Evolutionary conservation across 2,329 filamentous ascomycete species (phyloP), one percentile per base, ranked within the genome.

Genomic region (Colletotrichum noveboracense): DNA sequence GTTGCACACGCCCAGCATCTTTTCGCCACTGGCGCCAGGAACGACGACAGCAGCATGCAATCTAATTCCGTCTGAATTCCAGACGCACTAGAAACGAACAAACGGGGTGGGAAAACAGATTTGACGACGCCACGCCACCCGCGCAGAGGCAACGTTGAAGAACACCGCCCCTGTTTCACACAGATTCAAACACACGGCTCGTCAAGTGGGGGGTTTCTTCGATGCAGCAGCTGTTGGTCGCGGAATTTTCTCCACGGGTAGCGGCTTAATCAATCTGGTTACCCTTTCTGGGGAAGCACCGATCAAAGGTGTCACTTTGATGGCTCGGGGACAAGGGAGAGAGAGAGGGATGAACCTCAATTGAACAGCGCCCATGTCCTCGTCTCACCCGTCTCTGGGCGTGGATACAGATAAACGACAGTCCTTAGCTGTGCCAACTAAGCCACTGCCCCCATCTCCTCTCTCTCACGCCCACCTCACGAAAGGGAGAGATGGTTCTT

Each of bases 41-140:
- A 48, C 43, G 5, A 48, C 43, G 21, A n/a, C 52, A 9, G 12
- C n/a, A 13, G n/a, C 30, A 30, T 32, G 28, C 38, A 64, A 67
- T 66, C 55, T 72, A 75, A 72, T 43, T 43, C 16, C 73, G 72
- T 75, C 73, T 48, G 62, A 71, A 67, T 71, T 65, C 32, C 66
- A 62, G 62, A 62, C 61, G 26, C 26, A 56, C 28, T 34, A 67
- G 73, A 67, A 75, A 72, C 55, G 30, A 36, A 43, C 34, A 26
- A 32, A 48, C 52, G 55, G 21, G 69, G 61, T 43, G 61, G 26
- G 26, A 62, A 66, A 52, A 64, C 43, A 48, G 43, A 48, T 48
- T 75, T 58, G 38, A 58, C 69, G 52, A 55, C 58, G 16, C 9
- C 7, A 30, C 58, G 30, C 58, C 58, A 61, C 43, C 43, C 43